Evolutionary conservation across 352 stramenopile genomes (phyloP).

Genomic region (Globisporangium megalacanthum): DNA sequence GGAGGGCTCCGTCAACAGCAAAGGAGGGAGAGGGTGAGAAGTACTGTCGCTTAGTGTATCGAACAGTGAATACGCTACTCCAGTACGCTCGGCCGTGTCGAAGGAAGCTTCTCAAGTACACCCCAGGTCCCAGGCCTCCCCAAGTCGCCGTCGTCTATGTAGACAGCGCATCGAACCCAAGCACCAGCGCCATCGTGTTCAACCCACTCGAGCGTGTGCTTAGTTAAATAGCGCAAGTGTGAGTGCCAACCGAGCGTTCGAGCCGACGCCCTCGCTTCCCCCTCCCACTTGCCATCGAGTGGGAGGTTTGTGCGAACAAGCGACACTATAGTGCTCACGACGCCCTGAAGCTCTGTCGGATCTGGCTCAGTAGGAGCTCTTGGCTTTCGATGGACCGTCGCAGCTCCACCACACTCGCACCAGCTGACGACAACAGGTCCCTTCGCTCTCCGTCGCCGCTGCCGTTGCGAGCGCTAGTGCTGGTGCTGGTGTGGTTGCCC

Average conservation of each 20-base stretch:
- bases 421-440: too few species aligned
- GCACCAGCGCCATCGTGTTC: too few species aligned
- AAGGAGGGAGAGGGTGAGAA: too few species aligned
- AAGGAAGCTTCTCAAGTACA: too few species aligned
- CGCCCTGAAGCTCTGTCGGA: conserved; percentile 7
- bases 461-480: not conserved
- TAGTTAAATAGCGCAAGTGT: not conserved
- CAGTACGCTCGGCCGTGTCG: too few species aligned
- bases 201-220: too few species aligned
- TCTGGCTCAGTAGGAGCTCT: conserved; percentile 9
- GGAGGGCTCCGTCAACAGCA: too few species aligned
- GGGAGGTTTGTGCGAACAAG: not conserved
- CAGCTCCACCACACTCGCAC: conserved; percentile 5
- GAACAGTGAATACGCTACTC: too few species aligned
- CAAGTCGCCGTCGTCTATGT: too few species aligned
- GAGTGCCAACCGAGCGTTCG: not conserved
- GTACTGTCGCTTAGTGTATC: too few species aligned
- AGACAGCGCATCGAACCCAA: too few species aligned
- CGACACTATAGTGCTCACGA: not conserved
- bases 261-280: not conserved
- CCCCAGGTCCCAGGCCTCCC: too few species aligned
- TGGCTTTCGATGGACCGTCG: conserved; percentile 14
- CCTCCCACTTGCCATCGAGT: conserved; percentile 12
- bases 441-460: not conserved
- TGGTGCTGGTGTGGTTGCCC: not conserved